These are phyloP conservation scores for Xerocomus potaroensis DNA, from an alignment of 768 basidiomycete genomes.

Conservation along the genomic window DNA sequence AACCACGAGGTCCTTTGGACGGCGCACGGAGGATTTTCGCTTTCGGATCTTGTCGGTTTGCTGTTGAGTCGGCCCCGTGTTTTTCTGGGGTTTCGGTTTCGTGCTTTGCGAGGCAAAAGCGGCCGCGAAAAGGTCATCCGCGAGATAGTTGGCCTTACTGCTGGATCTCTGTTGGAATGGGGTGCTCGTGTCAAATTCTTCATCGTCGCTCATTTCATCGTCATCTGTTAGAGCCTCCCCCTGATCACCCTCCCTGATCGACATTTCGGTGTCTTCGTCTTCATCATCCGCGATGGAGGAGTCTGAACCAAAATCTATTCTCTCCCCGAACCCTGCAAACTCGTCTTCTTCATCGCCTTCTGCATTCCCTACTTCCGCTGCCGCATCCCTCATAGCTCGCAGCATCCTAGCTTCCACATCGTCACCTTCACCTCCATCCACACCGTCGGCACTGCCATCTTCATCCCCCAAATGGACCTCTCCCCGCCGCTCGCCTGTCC, in stretches of 20 bases:
- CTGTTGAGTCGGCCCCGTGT: slow-evolving; percentile 21
- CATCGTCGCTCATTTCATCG: slow-evolving; percentile 16
- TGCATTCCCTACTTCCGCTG: slow-evolving; percentile 15
- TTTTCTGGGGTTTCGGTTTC: slow-evolving; percentile 11
- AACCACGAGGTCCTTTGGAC: slow-evolving; percentile 51
- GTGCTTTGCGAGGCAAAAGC: slow-evolving; percentile 42
- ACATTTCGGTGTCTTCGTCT: slow-evolving; percentile 13
- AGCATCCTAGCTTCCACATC: slow-evolving; percentile 25
- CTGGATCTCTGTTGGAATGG: slow-evolving; percentile 9
- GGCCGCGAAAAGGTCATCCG: slow-evolving; percentile 59
- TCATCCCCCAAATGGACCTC: slow-evolving; percentile 11
- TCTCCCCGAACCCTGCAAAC: slow-evolving; percentile 7
- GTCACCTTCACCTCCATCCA: slow-evolving; percentile 19
- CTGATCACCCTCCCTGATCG: slow-evolving; percentile 4
- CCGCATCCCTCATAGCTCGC: slow-evolving; percentile 28
- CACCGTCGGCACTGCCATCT: slow-evolving; percentile 25
- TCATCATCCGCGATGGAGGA: slow-evolving; percentile 12
- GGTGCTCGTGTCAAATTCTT: slow-evolving; percentile 1
- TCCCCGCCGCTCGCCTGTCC: slow-evolving; percentile 12
- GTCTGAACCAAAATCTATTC: slow-evolving; percentile 13
- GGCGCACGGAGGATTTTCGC: slow-evolving; percentile 30
- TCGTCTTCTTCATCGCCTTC: slow-evolving; percentile 19
- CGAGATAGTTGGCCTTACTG: slow-evolving; percentile 50
- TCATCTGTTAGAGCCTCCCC: slow-evolving; percentile 16
- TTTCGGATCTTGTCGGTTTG: slow-evolving; percentile 25